Evolutionary conservation across 352 stramenopile genomes (phyloP), one percentile per base, ranked within the genome.

Genomic region (Aphanomyces invadans): DNA sequence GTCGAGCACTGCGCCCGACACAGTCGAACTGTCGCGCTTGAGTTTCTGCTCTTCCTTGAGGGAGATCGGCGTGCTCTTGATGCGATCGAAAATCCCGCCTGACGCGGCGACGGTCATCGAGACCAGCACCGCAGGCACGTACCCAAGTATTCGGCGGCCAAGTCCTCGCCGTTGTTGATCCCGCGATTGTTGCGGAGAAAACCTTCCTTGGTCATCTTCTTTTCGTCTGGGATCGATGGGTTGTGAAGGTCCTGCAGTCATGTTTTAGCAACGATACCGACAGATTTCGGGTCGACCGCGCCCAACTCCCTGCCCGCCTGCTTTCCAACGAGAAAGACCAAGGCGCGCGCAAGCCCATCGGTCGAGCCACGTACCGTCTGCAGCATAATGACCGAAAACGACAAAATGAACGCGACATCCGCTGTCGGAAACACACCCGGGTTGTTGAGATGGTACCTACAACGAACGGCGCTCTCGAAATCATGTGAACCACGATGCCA

Each of bases 341-440:
- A n/a, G n/a, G n/a, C n/a, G n/a, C n/a, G n/a, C n/a, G n/a, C n/a
- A n/a, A n/a, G n/a, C n/a, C n/a, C n/a, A n/a, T n/a, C n/a, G n/a
- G n/a, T n/a, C n/a, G n/a, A n/a, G n/a, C n/a, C n/a, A n/a, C n/a
- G n/a, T 23, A 63, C 55, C 0, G 85, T 93, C 57, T 92, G 81
- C 21, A 92, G 59, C 80, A 92, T 85, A 45, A 92, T 92, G 48
- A 92, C 90, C 46, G 80, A 89, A 52, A 99, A 99, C 17, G 89
- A 95, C 36, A 99, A 75, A 71, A 99, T 99, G 71, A 99, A 99
- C 2, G 97, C 97, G 4, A 95, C 98, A 73, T 99, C 97, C 17
- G 96, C 95, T 31, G 86, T 97, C 17, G 90, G 82, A 71, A 99
- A 99, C 1, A 98, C 73, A 7, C 78, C 83, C 4, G 79, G 55